phyloP scores from a whole-genome alignment of 1,139 yeast species.

The Pneumocystis wakefieldiae region DNA sequence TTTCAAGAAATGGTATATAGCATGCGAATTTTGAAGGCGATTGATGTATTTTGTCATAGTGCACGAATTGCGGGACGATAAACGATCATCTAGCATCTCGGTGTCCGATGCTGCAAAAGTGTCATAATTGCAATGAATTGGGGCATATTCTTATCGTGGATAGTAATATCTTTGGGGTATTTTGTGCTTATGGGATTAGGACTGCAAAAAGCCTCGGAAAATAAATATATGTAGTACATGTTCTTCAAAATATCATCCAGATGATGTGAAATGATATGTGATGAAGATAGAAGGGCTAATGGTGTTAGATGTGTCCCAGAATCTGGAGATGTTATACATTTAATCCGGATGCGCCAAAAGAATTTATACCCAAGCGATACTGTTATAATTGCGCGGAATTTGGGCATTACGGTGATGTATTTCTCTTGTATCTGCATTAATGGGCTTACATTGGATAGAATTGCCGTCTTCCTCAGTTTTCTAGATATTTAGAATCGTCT shows the following conservation, averaged over 20 bases:
- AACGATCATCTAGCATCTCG: conserved; percentile 10
- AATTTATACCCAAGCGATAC: conserved; percentile 4
- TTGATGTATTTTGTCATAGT: background rate
- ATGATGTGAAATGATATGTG: background rate
- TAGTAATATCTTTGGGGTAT: background rate
- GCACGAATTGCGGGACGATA: conserved; percentile 11
- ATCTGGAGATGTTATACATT: conserved; percentile 10
- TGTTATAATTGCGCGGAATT: conserved; percentile 11
- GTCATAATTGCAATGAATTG: conserved; percentile 9
- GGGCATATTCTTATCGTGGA: conserved; percentile 6
- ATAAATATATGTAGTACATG: conserved; percentile 8
- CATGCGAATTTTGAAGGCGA: background rate
- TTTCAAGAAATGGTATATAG: conserved; percentile 1
- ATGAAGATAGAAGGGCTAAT: background rate
- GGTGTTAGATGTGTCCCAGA: conserved; percentile 6
- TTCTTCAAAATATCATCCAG: conserved; percentile 7
- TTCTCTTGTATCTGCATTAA: background rate
- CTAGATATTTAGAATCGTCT: conserved; percentile 8
- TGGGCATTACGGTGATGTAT: conserved; percentile 11
- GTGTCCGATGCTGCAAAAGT: conserved; percentile 9
- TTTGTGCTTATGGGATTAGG: background rate
- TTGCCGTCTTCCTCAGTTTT: conserved; percentile 8
- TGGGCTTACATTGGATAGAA: background rate
- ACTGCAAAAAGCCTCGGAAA: conserved; percentile 10
- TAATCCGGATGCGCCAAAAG: conserved; percentile 2